phyloP scores from a whole-genome alignment of 2,329 filamentous ascomycete genomes.

The Alternaria sp. region DNA sequence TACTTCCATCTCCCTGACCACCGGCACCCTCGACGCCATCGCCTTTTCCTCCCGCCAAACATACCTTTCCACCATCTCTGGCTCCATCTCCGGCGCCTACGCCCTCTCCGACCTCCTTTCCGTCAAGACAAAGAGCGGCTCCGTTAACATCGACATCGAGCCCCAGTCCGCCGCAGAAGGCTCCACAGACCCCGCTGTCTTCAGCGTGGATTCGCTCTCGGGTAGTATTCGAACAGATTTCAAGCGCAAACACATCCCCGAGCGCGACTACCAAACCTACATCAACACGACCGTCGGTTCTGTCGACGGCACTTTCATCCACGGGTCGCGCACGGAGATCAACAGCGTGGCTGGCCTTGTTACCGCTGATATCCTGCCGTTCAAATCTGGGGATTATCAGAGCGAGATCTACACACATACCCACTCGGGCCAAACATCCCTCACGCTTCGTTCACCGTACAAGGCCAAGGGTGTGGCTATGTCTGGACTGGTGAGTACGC shows the following conservation, averaged over 20 bases:
- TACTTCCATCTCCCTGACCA: conserved; percentile 43
- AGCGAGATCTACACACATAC: conserved; percentile 44
- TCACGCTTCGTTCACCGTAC: conserved; percentile 45
- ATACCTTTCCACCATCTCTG: conserved; percentile 48
- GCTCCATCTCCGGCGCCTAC: conserved; percentile 51
- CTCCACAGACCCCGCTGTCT: conserved; percentile 43
- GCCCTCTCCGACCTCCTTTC: conserved; percentile 50
- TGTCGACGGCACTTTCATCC: conserved; percentile 49
- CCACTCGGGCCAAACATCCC: conserved; percentile 41
- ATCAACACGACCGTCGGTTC: conserved; percentile 48
- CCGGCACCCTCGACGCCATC: conserved; percentile 42
- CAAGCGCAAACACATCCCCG: conserved; percentile 44
- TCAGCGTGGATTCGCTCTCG: conserved; percentile 43
- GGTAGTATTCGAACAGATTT: conserved; percentile 49
- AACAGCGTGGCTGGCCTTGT: conserved; percentile 48
- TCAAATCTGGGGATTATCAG: conserved; percentile 30
- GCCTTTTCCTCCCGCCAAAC: conserved; percentile 48
- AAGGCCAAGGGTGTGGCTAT: conserved; percentile 31
- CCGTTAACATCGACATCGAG: conserved; percentile 48
- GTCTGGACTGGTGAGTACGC: conserved; percentile 39
- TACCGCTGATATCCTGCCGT: conserved; percentile 47
- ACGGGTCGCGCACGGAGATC: conserved; percentile 48
- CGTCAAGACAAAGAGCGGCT: conserved; percentile 50
- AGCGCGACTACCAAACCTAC: conserved; percentile 51
- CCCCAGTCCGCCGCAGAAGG: conserved; percentile 43